phyloP scores from a whole-genome alignment of 2,329 filamentous ascomycete genomes.

The Hirsutella rhossiliensis region DNA sequence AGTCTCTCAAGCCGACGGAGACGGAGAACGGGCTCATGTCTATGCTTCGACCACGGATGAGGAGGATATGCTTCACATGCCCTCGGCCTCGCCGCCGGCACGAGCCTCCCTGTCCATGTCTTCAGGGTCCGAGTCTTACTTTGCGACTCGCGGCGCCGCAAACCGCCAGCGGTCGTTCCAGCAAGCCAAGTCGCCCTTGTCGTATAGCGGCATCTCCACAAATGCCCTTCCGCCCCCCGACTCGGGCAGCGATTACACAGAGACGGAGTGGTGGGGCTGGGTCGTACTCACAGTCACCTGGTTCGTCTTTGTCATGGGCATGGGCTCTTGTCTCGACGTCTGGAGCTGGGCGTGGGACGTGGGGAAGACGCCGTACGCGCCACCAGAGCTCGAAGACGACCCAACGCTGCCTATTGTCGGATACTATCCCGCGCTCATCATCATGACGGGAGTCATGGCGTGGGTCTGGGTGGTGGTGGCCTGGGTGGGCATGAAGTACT shows the following conservation, averaged over 20 bases:
- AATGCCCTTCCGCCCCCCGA: conserved; percentile 35
- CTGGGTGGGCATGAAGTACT: conserved; percentile 99
- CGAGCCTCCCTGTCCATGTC: conserved; percentile 32
- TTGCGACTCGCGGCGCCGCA: conserved; percentile 28
- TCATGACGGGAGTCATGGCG: conserved; percentile 88
- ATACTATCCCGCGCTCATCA: conserved; percentile 91
- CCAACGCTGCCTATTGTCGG: conserved; percentile 89
- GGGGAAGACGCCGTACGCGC: conserved; percentile 87
- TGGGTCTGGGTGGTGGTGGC: conserved; percentile 98
- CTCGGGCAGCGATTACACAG: conserved; percentile 73
- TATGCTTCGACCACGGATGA: conserved; percentile 64
- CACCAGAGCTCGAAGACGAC: conserved; percentile 90
- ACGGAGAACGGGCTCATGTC: conserved; percentile 18
- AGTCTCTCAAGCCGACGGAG: conserved; percentile 7
- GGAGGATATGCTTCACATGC: conserved; percentile 62
- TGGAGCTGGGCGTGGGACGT: conserved; percentile 99
- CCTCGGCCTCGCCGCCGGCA: conserved; percentile 30
- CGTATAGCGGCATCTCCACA: conserved; percentile 38
- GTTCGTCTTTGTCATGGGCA: conserved; percentile 91
- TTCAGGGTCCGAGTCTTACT: conserved; percentile 54
- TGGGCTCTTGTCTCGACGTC: conserved; percentile 87
- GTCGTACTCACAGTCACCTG: conserved; percentile 83
- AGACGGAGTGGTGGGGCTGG: conserved; percentile 98
- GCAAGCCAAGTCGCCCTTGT: conserved; percentile 48
- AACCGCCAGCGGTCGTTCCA: conserved; percentile 35